A percentile compares a stretch with the other conserved stretches of the same genome.
Evolutionary conservation across 441 rosid species (phyloP).

Genomic region (Macaranga tanarius): DNA sequence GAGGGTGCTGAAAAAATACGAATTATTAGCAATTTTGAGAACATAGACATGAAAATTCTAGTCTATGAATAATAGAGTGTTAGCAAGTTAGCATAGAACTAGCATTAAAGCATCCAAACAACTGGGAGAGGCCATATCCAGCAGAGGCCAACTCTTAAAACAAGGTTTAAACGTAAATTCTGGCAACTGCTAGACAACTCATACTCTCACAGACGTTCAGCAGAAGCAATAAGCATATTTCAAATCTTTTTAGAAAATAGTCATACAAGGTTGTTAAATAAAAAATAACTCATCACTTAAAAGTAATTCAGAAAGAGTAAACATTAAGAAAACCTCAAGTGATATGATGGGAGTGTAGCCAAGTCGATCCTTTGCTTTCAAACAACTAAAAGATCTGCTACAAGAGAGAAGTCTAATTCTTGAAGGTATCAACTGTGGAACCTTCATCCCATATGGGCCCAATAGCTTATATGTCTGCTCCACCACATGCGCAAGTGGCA

Average conservation of each 20-base stretch:
- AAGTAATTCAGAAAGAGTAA: constrained; percentile 19
- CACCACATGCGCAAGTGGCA: constrained; percentile 84
- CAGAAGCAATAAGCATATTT: constrained; percentile 4
- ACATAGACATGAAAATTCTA: neutral
- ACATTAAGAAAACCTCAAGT: constrained; percentile 55
- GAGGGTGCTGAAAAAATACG: neutral
- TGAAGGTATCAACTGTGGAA: constrained; percentile 90
- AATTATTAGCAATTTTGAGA: neutral
- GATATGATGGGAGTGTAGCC: constrained; percentile 75
- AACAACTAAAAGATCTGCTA: constrained; percentile 72
- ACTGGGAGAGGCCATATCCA: constrained; percentile 8
- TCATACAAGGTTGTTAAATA: constrained; percentile 10
- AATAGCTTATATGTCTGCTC: constrained; percentile 62
- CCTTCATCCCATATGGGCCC: constrained; percentile 89
- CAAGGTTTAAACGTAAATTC: neutral
- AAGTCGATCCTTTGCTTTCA: constrained; percentile 76
- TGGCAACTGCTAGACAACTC: constrained; percentile 1
- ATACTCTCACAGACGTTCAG: neutral
- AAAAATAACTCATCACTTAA: constrained; percentile 13
- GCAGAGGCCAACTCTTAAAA: neutral
- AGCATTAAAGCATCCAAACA: neutral
- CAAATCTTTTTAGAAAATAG: neutral
- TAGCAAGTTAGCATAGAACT: neutral
- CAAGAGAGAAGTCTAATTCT: constrained; percentile 83
- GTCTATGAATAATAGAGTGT: neutral